Base-by-base conservation (phyloP, 768 basidiomycete species). In the Trametes elegans region DNA sequence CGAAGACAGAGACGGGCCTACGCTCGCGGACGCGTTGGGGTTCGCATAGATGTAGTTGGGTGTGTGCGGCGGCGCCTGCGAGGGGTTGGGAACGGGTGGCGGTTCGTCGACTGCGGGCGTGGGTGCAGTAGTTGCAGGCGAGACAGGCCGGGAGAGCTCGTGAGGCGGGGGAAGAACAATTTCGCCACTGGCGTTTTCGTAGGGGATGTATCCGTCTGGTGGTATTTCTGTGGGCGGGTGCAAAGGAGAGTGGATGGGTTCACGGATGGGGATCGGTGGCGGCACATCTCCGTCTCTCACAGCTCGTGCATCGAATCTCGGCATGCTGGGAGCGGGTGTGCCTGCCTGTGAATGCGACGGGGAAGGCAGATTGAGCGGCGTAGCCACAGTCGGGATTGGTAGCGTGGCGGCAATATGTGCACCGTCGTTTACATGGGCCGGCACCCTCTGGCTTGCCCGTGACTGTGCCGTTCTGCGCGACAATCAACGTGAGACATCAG, bases 141-240 rank as follows among this genome's bases (percentile, higher is more conserved):
- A 53, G 9, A 64, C 48, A 1, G 64, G 61, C 11, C 61, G 39
- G 3, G 62, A 57, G 27, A 87, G 71, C 57, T 84, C 85, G 62
- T 80, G 79, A 0, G 86, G 80, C 18, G 87, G 81, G 9, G 85
- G 87, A 0, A 88, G 64, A 24, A 74, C 73, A 45, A 59, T 59
- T 40, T 73, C 72, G 48, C 84, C 80, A 10, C 72, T 67, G 56
- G 76, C 80, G 5, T 69, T 66, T 16, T 73, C 67, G 3, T 58
- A 57, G 0, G 87, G 87, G 49, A 89, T 87, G 54, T 76, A 82
- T 8, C 81, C 80, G 43, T 89, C 87, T 0, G 77, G 81, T 4
- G 83, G 84, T 10, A 83, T 73, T 5, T 71, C 66, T 11, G 69
- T 45, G 18, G 67, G 64, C 3, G 68, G 66, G 41, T 78, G 71